phyloP scores from a whole-genome alignment of 2,329 filamentous ascomycete genomes.

The Myriangium duriaei region DNA sequence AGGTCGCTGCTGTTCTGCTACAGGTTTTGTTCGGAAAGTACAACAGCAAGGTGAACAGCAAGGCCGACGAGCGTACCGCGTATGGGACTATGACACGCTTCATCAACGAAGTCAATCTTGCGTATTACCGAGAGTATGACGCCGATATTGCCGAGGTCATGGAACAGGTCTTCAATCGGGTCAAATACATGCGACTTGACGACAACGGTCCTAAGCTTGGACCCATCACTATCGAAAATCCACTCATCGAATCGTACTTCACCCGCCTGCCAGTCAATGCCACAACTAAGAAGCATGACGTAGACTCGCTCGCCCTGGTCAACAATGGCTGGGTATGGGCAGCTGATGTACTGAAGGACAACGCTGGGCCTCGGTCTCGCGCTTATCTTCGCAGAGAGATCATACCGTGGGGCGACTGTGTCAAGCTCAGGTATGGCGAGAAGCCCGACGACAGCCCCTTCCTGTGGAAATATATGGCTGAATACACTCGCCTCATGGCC shows the following conservation, averaged over 20 bases:
- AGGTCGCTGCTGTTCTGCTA: constrained; percentile 55
- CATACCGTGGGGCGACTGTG: constrained; percentile 97
- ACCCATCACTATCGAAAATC: constrained; percentile 60
- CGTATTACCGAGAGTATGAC: constrained; percentile 88
- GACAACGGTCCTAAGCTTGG: constrained; percentile 80
- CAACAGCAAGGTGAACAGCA: constrained; percentile 38
- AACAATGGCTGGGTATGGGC: constrained; percentile 99
- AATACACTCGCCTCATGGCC: constrained; percentile 82
- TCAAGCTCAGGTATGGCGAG: constrained; percentile 83
- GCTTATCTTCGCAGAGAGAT: constrained; percentile 95
- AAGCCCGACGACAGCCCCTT: constrained; percentile 76
- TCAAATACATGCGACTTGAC: constrained; percentile 91
- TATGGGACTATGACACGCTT: constrained; percentile 46
- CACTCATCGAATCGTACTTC: constrained; percentile 89
- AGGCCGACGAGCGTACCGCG: constrained; percentile 39
- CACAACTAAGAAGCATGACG: constrained; percentile 61
- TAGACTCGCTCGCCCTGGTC: constrained; percentile 65
- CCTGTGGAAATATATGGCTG: constrained; percentile 91
- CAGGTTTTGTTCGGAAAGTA: constrained; percentile 57
- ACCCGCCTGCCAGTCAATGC: constrained; percentile 74
- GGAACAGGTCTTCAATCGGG: constrained; percentile 83
- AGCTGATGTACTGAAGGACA: constrained; percentile 84
- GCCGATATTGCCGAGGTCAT: constrained; percentile 68
- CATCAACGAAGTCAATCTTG: constrained; percentile 73
- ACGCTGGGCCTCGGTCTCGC: constrained; percentile 76